Base-by-base conservation (phyloP, 768 basidiomycete genomes). In the Russula earlei region DNA sequence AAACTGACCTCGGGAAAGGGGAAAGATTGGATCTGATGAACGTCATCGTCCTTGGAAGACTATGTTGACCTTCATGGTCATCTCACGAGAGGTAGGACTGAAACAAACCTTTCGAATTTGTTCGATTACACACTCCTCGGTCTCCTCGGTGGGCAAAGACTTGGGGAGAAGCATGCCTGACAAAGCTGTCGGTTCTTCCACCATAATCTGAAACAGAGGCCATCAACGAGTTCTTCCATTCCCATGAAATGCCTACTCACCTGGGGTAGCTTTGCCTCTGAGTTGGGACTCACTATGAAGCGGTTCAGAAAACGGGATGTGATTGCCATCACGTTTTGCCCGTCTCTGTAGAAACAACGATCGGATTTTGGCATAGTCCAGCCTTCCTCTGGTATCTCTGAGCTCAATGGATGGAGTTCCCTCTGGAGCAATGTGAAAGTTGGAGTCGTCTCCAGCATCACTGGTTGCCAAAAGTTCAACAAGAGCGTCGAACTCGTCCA, bases 381-480 rank as follows among this genome's bases (percentile, higher is more conserved):
- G 56, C 41, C 55, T 58, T 33, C 62, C 62, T 11, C 31, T 36
- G 20, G 29, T 20, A 6, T 63, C 60, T 55, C 62, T 29, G 41
- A 63, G 49, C 19, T 37, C 62, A 9, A 11, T 50, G 6, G 55
- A 53, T 33, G 51, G 10, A 14, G 38, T 17, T 5, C 49, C 58
- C 22, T 54, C 57, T 10, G 56, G 49, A 42, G 15, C 41, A 8
- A 43, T 54, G 37, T 62, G 50, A 15, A 43, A 49, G 36, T 53
- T 48, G 12, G 55, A 52, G 52, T 62, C 49, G 8, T 50, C 56
- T 20, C 29, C 22, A 15, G 59, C 24, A 27, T 63, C 62, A 12
- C 56, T 58, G 19, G 57, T 60, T 25, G 61, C 62, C n/a, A 63
- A 41, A 14, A 63, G 44, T 40, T 63, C 62, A 15, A 63, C 53